Evolutionary conservation across 352 stramenopile species (phyloP).

Genomic region (Phytophthora hibernalis): DNA sequence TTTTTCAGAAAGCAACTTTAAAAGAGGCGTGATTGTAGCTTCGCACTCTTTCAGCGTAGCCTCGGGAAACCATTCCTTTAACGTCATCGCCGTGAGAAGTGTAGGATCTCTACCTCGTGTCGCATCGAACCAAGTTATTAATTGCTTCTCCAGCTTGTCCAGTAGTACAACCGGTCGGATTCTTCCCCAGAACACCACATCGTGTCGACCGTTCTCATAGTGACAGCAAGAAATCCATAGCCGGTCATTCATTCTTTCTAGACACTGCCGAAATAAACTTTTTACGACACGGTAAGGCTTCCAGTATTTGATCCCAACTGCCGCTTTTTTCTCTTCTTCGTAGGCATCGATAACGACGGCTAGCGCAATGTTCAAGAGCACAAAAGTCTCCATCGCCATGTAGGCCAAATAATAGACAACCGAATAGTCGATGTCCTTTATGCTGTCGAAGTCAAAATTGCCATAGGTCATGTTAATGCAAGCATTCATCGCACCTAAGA

Average conservation of each 20-base stretch:
- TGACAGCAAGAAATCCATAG: conserved; percentile 18
- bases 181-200: conserved; percentile 31
- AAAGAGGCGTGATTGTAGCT: conserved; percentile 30
- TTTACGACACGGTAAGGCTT: conserved; percentile 31
- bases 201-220: conserved; percentile 10
- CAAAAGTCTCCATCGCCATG: conserved; percentile 71
- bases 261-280: conserved; percentile 31
- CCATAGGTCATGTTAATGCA: conserved; percentile 79
- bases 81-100: conserved; percentile 14
- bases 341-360: conserved; percentile 77
- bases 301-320: conserved; percentile 40
- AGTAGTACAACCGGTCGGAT: conserved; percentile 35
- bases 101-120: conserved; percentile 6
- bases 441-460: conserved; percentile 63
- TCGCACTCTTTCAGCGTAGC: conserved; percentile 21
- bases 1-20: too few relatives aligned
- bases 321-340: conserved; percentile 45
- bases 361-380: conserved; percentile 79
- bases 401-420: conserved; percentile 75
- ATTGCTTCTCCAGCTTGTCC: conserved; percentile 8
- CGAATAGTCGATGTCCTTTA: conserved; percentile 52
- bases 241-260: conserved; percentile 33
- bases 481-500: conserved; percentile 51
- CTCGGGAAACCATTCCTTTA: conserved; percentile 30
- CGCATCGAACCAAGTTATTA: conserved; percentile 12